phyloP scores from a whole-genome alignment of 2,329 filamentous ascomycete species.

The Cercospora citrullina region DNA sequence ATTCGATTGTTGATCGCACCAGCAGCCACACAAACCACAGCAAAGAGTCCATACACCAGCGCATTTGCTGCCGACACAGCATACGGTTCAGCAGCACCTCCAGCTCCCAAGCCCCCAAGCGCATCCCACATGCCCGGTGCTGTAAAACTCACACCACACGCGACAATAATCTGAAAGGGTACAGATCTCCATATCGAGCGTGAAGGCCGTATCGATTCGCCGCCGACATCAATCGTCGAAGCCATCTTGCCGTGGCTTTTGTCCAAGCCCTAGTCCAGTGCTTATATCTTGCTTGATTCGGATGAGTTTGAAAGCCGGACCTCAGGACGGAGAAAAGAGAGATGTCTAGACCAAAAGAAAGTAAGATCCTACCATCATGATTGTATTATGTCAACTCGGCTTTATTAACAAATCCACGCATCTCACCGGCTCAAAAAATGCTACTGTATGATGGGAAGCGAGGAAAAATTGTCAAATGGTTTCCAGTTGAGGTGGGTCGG shows the following conservation, averaged over 20 bases:
- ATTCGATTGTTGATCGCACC: constrained; percentile 41
- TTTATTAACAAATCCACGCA: background rate
- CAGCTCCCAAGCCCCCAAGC: constrained; percentile 25
- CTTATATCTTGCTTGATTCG: background rate
- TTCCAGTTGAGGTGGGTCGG: background rate
- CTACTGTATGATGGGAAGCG: background rate
- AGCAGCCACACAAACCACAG: constrained; percentile 44
- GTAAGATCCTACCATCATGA: background rate
- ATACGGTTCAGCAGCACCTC: constrained; percentile 27
- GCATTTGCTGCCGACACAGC: constrained; percentile 56
- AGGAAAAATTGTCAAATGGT: constrained; percentile 1
- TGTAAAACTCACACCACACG: constrained; percentile 25
- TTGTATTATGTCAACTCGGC: background rate
- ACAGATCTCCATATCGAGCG: constrained; percentile 13
- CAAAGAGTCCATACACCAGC: constrained; percentile 51
- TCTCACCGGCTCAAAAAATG: background rate
- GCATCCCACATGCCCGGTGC: constrained; percentile 29
- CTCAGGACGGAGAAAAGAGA: too few species aligned
- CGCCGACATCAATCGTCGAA: background rate
- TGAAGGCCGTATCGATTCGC: background rate
- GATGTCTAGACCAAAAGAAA: background rate
- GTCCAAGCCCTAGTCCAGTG: background rate
- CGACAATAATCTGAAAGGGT: constrained; percentile 28
- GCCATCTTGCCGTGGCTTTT: background rate
- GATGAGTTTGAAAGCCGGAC: background rate